Percentiles rank a stretch among this genome's conserved stretches.
These are phyloP conservation scores for Hypsizygus ulmarius DNA, from an alignment of 1,284 basidiomycete genomes.

Conservation along the genomic window DNA sequence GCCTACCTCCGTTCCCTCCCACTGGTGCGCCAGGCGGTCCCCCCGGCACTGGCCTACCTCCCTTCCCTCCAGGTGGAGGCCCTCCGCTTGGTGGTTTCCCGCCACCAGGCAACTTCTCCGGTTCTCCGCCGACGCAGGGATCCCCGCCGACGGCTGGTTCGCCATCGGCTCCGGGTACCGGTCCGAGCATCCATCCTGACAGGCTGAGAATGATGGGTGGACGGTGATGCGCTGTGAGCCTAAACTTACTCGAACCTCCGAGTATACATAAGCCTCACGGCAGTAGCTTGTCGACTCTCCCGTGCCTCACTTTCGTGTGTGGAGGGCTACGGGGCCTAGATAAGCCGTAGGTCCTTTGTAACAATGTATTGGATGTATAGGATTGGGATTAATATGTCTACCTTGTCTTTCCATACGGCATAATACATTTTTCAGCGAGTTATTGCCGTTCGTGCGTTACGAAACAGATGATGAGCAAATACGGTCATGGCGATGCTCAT, in stretches of 20 bases:
- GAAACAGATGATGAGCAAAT: neutral
- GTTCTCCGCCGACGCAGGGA: slow-evolving; percentile 29
- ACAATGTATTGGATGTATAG: too few relatives aligned
- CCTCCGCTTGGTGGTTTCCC: slow-evolving; percentile 28
- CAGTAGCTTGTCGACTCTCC: neutral
- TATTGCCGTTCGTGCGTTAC: too few relatives aligned
- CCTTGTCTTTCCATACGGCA: too few relatives aligned
- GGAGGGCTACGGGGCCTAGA: too few relatives aligned
- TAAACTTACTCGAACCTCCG: too few relatives aligned
- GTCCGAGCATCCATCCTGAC: slow-evolving; percentile 80
- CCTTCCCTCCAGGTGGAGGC: slow-evolving; percentile 56
- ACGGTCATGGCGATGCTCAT: too few relatives aligned
- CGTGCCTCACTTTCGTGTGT: too few relatives aligned
- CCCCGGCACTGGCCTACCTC: slow-evolving; percentile 47
- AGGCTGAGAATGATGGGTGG: slow-evolving; percentile 76
- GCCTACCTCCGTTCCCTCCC: slow-evolving; percentile 39
- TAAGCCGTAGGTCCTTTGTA: too few relatives aligned
- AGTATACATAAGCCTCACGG: too few relatives aligned
- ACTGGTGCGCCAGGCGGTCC: slow-evolving; percentile 36
- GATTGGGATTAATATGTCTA: too few relatives aligned
- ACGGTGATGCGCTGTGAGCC: slow-evolving; percentile 20
- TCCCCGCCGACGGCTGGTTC: slow-evolving; percentile 21
- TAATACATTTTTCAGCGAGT: too few relatives aligned
- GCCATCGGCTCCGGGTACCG: slow-evolving; percentile 31
- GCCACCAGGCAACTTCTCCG: slow-evolving; percentile 30